These are phyloP conservation scores for Choiromyces venosus DNA, from an alignment of 495 filamentous ascomycete genomes.

Conservation along the genomic window DNA sequence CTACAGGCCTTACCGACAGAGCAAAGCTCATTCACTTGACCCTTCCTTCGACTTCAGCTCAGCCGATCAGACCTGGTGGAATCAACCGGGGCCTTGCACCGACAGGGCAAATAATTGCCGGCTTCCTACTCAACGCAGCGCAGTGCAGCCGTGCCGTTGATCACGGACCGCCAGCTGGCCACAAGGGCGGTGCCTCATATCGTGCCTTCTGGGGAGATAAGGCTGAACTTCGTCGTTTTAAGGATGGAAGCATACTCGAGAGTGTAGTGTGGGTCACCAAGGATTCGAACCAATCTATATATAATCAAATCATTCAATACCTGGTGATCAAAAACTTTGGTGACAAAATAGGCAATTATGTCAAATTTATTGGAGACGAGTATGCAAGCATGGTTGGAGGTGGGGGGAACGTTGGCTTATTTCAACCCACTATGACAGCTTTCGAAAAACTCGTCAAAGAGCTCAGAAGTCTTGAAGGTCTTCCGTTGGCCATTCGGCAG, in stretches of 20 bases:
- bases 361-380: constrained; percentile 58
- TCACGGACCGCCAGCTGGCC: constrained; percentile 75
- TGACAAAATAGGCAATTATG: constrained; percentile 48
- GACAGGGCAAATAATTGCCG: constrained; percentile 51
- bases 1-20: constrained; percentile 67
- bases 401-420: constrained; percentile 48
- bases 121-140: constrained; percentile 64
- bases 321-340: constrained; percentile 62
- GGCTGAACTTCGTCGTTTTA: constrained; percentile 67
- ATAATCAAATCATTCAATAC: constrained; percentile 72
- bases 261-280: constrained; percentile 73
- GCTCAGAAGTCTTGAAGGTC: constrained; percentile 64
- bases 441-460: constrained; percentile 69
- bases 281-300: constrained; percentile 56
- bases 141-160: constrained; percentile 71
- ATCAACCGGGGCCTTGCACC: constrained; percentile 1
- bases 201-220: constrained; percentile 73
- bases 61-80: not conserved
- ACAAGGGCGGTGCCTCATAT: constrained; percentile 63
- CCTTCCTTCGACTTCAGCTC: constrained; percentile 38
- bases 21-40: constrained; percentile 59
- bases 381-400: constrained; percentile 49
- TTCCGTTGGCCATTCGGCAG: constrained; percentile 76
- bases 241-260: constrained; percentile 66
- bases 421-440: constrained; percentile 54